Base-by-base conservation (phyloP, 768 basidiomycete species). In the Mycena epipterygia region DNA sequence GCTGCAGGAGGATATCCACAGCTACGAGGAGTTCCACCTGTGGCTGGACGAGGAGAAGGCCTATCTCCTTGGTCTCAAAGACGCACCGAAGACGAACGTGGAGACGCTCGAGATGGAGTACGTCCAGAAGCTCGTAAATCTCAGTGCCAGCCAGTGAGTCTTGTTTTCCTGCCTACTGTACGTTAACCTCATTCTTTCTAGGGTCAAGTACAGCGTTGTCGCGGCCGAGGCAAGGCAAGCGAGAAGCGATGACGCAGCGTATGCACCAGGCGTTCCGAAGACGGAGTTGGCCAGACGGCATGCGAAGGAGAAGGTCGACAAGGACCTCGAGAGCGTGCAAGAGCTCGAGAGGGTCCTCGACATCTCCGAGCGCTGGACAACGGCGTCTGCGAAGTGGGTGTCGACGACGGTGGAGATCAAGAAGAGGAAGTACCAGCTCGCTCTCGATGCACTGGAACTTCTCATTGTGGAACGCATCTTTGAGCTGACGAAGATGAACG, bases 41-140 rank as follows among this genome's bases (percentile, higher is more conserved):
- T 59, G 57, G 66, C 44, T 59, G 4, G 25, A 42, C 44, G 57
- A 67, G 35, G 66, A 67, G n/a, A 35, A 42, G 21, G 33, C 56
- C 14, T 56, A 60, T 29, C 57, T 67, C 16, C 5, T 44, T 7
- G 42, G 21, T 19, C 42, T 44, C 9, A 44, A 44, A n/a, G n/a
- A n/a, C n/a, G n/a, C n/a, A n/a, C n/a, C n/a, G n/a, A n/a, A n/a
- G n/a, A n/a, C n/a, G n/a, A n/a, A n/a, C n/a, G n/a, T n/a, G n/a
- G n/a, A n/a, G n/a, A n/a, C n/a, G n/a, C n/a, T n/a, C n/a, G n/a
- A 39, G 16, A 39, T 39, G 37, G 37, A 39, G 16, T 39, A 39
- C 16, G 37, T 39, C 37, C 37, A 39, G 42, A 44, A 44, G 21
- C 17, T 44, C 9, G 21, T 44, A 5, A 44, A 44, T 19, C 42